These are phyloP conservation scores for Wickerhamiella spandovensis DNA, from an alignment of 805 yeast species.

Conservation along the genomic window DNA sequence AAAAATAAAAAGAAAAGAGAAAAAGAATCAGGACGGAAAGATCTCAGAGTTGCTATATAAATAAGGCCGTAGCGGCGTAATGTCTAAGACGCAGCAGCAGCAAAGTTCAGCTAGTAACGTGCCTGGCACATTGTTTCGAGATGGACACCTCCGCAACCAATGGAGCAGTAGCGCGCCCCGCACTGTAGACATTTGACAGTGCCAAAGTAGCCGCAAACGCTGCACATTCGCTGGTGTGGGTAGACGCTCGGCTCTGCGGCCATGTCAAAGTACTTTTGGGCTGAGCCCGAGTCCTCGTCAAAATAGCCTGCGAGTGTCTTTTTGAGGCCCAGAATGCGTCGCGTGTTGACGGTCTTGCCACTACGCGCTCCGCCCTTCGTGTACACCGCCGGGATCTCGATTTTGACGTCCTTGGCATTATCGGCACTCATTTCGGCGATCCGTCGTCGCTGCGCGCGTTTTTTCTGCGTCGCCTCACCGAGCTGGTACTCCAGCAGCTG, in stretches of 20 bases:
- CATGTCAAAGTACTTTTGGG: conserved; percentile 20
- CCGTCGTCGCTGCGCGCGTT: conserved; percentile 14
- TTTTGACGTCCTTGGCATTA: conserved; percentile 14
- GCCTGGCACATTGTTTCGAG: conserved; percentile 26
- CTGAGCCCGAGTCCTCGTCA: conserved; percentile 28
- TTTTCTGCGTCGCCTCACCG: conserved; percentile 7
- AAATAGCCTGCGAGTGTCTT: conserved; percentile 27
- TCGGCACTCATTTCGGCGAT: conserved; percentile 16
- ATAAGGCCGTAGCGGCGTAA: no score
- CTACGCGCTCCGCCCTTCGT: conserved; percentile 16
- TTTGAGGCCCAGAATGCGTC: conserved; percentile 27
- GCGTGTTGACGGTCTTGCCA: conserved; percentile 21
- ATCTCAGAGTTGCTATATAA: no score
- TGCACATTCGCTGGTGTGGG: conserved; percentile 25
- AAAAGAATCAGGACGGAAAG: no score
- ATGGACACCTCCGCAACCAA: conserved; percentile 26
- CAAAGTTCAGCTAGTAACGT: conserved; percentile 16
- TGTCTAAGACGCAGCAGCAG: no score
- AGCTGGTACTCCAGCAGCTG: neutral
- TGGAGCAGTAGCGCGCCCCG: conserved; percentile 26
- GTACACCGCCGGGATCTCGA: conserved; percentile 17
- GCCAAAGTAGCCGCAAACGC: conserved; percentile 31
- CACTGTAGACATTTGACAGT: conserved; percentile 25
- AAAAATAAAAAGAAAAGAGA: no score
- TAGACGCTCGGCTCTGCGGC: conserved; percentile 25